Conservation (phyloP, 1,284 basidiomycete genomes). For the Ganoderma lingzhi region DNA sequence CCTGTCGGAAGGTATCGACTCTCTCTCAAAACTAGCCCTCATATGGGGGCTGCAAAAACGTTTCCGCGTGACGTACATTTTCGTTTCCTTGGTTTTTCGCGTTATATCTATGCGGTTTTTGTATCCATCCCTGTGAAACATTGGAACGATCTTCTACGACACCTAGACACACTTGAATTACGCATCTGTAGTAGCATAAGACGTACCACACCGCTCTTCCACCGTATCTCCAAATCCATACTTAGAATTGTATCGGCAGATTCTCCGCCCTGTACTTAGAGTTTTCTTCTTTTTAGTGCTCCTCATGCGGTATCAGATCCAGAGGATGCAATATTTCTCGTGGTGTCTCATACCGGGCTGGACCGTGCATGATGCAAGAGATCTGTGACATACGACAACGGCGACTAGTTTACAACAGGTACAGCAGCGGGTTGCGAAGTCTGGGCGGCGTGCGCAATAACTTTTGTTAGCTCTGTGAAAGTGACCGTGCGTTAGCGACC, state of each 20-base stretch:
- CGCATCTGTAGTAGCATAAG: neutral
- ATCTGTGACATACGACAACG: conserved; percentile 23
- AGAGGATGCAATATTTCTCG: neutral
- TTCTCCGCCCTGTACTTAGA: neutral
- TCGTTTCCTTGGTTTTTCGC: neutral
- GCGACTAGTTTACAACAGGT: conserved; percentile 29
- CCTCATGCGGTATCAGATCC: neutral
- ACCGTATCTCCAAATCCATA: neutral
- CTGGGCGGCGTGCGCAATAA: conserved; percentile 77
- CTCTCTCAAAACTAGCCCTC: neutral
- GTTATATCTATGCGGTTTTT: neutral
- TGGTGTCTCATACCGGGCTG: neutral
- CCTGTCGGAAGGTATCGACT: neutral
- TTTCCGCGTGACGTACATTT: neutral
- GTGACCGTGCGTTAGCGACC: neutral
- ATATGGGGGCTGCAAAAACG: neutral
- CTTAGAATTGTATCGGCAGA: neutral
- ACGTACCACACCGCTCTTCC: neutral
- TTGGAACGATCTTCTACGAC: conserved; percentile 5
- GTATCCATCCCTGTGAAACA: neutral
- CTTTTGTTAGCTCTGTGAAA: conserved; percentile 79
- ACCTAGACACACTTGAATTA: neutral
- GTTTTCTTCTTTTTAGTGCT: neutral
- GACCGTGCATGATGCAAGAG: neutral
- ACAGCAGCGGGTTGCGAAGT: conserved; percentile 32